Evolutionary conservation across 2,329 filamentous ascomycete species (phyloP).

Genomic region (Aspergillus calidoustus): DNA sequence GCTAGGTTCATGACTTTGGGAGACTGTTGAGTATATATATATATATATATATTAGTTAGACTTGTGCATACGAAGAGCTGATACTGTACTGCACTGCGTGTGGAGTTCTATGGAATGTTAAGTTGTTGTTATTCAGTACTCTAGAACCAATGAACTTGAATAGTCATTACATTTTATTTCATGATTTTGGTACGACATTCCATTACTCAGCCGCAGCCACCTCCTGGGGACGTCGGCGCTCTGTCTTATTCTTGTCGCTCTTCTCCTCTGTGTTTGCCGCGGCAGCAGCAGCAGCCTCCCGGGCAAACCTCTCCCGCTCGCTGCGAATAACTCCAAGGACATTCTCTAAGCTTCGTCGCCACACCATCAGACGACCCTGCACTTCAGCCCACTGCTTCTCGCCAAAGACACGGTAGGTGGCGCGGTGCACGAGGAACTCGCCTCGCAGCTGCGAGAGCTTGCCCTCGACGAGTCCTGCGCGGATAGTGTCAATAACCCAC

Average conservation of each 20-base stretch:
- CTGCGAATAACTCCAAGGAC: conserved; percentile 78
- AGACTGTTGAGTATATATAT: neutral
- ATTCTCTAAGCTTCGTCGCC: conserved; percentile 78
- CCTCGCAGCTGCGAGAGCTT: conserved; percentile 92
- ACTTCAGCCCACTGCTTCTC: conserved; percentile 99
- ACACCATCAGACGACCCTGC: conserved; percentile 85
- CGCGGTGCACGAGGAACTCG: conserved; percentile 93
- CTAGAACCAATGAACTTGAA: conserved; percentile 15
- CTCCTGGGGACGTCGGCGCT: conserved; percentile 42
- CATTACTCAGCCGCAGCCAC: conserved; percentile 25
- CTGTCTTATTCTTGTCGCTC: conserved; percentile 33
- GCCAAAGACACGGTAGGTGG: conserved; percentile 94
- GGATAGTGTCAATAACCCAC: conserved; percentile 99
- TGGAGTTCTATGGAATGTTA: neutral
- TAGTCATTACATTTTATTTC: conserved; percentile 17
- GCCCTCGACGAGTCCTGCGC: conserved; percentile 91
- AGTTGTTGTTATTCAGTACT: conserved; percentile 5
- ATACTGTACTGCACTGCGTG: neutral
- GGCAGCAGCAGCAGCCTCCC: conserved; percentile 59
- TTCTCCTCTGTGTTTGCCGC: conserved; percentile 37
- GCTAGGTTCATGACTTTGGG: neutral
- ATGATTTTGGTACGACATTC: neutral
- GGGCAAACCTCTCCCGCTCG: conserved; percentile 79
- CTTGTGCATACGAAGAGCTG: neutral
- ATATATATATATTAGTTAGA: neutral